Percentiles rank a stretch among this genome's conserved stretches.
Evolutionary conservation across 2,329 filamentous ascomycete species (phyloP).

Genomic region (Teratosphaeria nubilosa): DNA sequence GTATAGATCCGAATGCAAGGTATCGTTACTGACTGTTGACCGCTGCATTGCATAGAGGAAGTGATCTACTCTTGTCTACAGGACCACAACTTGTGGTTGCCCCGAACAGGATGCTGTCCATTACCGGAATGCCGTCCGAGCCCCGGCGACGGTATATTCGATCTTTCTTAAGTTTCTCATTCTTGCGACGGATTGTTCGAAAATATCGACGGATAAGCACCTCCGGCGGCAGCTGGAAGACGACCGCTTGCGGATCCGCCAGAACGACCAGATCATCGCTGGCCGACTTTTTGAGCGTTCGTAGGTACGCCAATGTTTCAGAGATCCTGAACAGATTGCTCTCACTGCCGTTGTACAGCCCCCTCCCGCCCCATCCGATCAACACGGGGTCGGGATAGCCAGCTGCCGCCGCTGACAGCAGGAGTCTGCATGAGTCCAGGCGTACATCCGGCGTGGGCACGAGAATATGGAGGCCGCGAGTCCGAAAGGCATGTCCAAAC

Average conservation of each 20-base stretch:
- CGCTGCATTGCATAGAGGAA: not conserved
- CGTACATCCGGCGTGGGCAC: conserved; percentile 5
- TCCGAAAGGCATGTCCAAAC: not conserved
- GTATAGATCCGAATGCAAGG: conserved; percentile 10
- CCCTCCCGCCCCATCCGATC: not conserved
- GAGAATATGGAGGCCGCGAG: conserved; percentile 4
- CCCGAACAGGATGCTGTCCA: conserved; percentile 3
- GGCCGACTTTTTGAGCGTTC: conserved; percentile 5
- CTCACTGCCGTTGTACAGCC: not conserved
- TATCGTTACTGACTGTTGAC: not conserved
- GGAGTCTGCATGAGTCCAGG: conserved; percentile 4
- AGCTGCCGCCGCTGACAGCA: conserved; percentile 1
- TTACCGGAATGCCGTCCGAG: conserved; percentile 1
- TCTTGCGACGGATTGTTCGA: conserved; percentile 40
- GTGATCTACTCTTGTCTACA: conserved; percentile 11
- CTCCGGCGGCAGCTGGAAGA: conserved; percentile 55
- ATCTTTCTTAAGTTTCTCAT: conserved; percentile 29
- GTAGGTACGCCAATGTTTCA: conserved; percentile 16
- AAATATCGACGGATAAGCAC: conserved; percentile 51
- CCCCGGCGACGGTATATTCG: conserved; percentile 16
- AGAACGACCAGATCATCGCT: conserved; percentile 50
- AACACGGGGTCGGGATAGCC: conserved; percentile 27
- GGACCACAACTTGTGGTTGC: conserved; percentile 19
- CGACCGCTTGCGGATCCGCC: conserved; percentile 53
- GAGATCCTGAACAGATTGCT: conserved; percentile 14